phyloP scores from a whole-genome alignment of 371 early-diverging fungal genomes.

The Polyrhizophydium stewartii region DNA sequence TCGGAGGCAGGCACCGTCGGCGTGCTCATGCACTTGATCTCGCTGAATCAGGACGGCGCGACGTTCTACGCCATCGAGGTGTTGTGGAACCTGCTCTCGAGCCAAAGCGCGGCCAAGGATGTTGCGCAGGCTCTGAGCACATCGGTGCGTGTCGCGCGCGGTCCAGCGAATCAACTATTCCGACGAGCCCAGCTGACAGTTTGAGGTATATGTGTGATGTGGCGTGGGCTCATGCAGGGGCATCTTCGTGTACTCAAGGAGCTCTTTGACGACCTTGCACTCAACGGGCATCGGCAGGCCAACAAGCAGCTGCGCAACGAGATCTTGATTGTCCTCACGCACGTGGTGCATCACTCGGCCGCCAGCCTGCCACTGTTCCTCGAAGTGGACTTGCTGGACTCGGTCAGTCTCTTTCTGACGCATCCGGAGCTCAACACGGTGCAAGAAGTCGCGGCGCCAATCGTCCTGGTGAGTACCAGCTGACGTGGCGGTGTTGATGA shows the following conservation, averaged over 20 bases:
- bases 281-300: background rate
- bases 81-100: no score
- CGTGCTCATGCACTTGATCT: no score
- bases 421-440: background rate
- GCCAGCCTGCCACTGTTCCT: background rate
- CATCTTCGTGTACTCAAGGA: background rate
- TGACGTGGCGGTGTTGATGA: background rate
- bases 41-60: no score
- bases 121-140: no score
- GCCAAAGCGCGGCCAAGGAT: no score
- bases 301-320: background rate
- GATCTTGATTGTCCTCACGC: background rate
- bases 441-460: background rate
- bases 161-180: no score
- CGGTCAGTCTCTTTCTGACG: background rate
- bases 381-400: slow-evolving; percentile 1
- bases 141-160: no score
- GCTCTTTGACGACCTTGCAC: background rate
- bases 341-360: background rate
- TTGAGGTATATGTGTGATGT: no score
- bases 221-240: no score
- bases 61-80: slow-evolving; percentile 1
- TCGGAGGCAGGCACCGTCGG: no score
- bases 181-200: no score
- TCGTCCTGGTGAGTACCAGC: background rate